Percentiles rank a stretch among this genome's conserved stretches.
Evolutionary conservation across 495 filamentous ascomycete species (phyloP).

Genomic region (Neurospora sp.): DNA sequence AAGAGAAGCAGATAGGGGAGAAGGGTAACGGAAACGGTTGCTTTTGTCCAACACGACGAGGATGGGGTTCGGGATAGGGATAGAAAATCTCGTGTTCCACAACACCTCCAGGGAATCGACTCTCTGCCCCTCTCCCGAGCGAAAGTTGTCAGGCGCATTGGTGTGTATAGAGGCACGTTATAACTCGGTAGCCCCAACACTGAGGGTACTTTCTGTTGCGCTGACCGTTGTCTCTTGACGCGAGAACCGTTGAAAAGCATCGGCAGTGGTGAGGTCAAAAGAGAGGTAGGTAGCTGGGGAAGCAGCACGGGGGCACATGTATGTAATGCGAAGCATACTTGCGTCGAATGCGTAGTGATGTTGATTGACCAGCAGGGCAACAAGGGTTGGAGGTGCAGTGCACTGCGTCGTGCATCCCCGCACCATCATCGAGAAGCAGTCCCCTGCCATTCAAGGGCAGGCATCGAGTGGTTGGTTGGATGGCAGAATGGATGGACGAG

Average conservation of each 20-base stretch:
- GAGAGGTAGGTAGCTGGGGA: not conserved
- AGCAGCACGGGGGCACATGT: not conserved
- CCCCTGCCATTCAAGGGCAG: not conserved
- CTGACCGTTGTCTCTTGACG: not conserved
- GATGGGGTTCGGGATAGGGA: not conserved
- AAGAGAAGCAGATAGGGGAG: not conserved
- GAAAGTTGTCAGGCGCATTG: not conserved
- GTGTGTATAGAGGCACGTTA: not conserved
- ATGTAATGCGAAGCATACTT: not conserved
- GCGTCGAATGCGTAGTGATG: not conserved
- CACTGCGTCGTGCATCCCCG: not conserved
- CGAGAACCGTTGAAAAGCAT: not conserved
- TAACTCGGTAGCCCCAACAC: not conserved
- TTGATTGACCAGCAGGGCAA: not conserved
- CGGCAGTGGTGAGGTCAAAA: not conserved
- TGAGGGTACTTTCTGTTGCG: not conserved
- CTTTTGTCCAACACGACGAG: not conserved
- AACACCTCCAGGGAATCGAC: not conserved
- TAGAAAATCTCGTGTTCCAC: not conserved
- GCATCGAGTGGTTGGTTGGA: not conserved
- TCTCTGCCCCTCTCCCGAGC: not conserved
- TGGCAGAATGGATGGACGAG: not conserved
- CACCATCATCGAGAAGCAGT: not conserved
- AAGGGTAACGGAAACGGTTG: not conserved
- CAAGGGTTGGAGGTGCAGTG: not conserved